Percentiles rank a stretch among this genome's conserved stretches.
Evolutionary conservation across 768 basidiomycete genomes (phyloP).

Genomic region (Hemileccinum impolitum): DNA sequence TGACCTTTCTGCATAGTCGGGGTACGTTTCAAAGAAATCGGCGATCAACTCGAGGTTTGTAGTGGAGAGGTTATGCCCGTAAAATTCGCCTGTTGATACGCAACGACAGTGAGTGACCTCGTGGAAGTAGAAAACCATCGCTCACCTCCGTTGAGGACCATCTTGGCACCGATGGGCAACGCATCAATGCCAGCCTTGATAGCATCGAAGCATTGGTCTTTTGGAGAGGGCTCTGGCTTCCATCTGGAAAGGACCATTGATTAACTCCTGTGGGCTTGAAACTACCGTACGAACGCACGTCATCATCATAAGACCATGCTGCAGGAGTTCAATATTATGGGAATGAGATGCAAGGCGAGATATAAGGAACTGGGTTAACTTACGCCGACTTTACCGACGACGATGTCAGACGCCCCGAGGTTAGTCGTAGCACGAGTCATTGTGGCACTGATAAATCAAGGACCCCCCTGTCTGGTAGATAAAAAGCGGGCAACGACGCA

Average conservation of each 20-base stretch:
- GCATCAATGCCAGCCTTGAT: slow-evolving; percentile 52
- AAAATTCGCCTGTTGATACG: slow-evolving; percentile 49
- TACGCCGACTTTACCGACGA: slow-evolving; percentile 38
- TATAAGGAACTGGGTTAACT: background rate
- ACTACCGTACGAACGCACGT: slow-evolving; percentile 33
- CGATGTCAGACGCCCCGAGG: slow-evolving; percentile 36
- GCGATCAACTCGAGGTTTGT: slow-evolving; percentile 46
- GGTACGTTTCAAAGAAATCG: slow-evolving; percentile 42
- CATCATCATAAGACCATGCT: slow-evolving; percentile 59
- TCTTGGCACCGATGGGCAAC: slow-evolving; percentile 41
- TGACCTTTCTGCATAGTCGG: slow-evolving; percentile 28
- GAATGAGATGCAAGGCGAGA: no score
- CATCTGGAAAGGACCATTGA: slow-evolving; percentile 25
- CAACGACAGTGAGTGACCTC: background rate
- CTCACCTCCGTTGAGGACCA: slow-evolving; percentile 48
- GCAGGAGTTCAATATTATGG: background rate
- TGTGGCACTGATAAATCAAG: no score
- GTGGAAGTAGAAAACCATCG: no score
- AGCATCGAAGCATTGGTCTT: slow-evolving; percentile 58
- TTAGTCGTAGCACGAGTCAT: slow-evolving; percentile 13
- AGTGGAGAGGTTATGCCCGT: slow-evolving; percentile 37
- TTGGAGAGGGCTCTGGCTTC: slow-evolving; percentile 45
- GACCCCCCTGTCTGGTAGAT: no score
- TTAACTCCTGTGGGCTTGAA: background rate
- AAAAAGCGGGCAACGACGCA: no score